Base-by-base conservation (phyloP, 2,329 filamentous ascomycete genomes). In the Trichoderma sp. region DNA sequence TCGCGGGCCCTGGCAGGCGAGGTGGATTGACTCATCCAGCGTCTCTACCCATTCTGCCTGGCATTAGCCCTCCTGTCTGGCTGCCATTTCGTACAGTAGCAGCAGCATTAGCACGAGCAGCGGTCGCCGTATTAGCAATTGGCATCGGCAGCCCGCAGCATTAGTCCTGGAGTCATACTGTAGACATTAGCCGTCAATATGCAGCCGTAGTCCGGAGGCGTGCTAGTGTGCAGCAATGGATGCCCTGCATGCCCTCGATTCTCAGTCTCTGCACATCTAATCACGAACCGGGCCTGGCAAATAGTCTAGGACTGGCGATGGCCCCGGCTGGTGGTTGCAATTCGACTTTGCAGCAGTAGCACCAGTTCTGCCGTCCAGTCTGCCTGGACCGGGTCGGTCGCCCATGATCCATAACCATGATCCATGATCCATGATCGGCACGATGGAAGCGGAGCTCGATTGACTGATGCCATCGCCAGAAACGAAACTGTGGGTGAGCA, bases 1-100 rank as follows among this genome's bases (percentile, higher is more conserved):
- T 67, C 64, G 53, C 63, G 63, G 63, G 62, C 14, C 53, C 53
- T 31, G 35, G 47, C 62, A 21, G 47, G 10, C 47, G 52, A 31
- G 53, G 58, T 59, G 47, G 53, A 59, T 59, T 67, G 55, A 67
- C 53, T 67, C 64, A 67, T 67, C 29, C 37, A 55, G 43, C 16
- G 40, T 13, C 27, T 21, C 29, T n/a, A 24, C 24, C 13, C 47
- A 11, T 13, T 49, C 47, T 49, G 29, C 31, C 49, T 55, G 24
- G 47, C 47, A 62, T 43, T 37, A 63, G 47, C 21, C n/a, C 24
- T n/a, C 27, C 24, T 43, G 52, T 35, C 19, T 56, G 10, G 37
- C 35, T 24, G 31, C 52, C 24, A 40, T 56, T 64, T 43, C 49
- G 61, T 40, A 64, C 61, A 64, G 53, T 59, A 59, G 64, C 40